phyloP scores from a whole-genome alignment of 805 yeast genomes.

The Metschnikowia continentalis region DNA sequence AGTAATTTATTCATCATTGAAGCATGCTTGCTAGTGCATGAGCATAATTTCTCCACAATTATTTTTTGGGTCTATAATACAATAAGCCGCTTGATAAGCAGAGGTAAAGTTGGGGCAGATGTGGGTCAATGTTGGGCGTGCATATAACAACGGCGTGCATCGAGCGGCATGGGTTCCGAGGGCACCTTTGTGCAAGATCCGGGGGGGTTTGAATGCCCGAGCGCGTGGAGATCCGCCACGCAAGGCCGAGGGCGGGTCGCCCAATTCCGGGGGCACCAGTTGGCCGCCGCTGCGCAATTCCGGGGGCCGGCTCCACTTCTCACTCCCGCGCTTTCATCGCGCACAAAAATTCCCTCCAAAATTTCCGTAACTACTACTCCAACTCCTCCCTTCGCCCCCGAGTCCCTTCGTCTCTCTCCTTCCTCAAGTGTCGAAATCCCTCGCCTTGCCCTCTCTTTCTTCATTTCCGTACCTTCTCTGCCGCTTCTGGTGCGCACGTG shows the following conservation, averaged over 20 bases:
- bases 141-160: background rate
- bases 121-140: background rate
- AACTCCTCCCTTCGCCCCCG: background rate
- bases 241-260: background rate
- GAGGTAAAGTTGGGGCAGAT: too few relatives aligned
- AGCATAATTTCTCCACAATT: too few relatives aligned
- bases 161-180: background rate
- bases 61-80: too few relatives aligned
- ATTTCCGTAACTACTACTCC: background rate
- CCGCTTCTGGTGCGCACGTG: background rate
- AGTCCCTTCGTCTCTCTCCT: background rate
- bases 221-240: background rate
- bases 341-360: conserved; percentile 4
- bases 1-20: too few relatives aligned
- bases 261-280: background rate
- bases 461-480: background rate
- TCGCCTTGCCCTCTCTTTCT: background rate
- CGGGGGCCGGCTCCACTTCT: background rate
- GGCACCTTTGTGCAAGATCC: background rate
- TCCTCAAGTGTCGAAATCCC: background rate
- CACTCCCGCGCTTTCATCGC: conserved; percentile 3
- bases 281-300: background rate
- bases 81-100: too few relatives aligned
- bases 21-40: too few relatives aligned
- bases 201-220: background rate